Base-by-base conservation (phyloP, 2,329 filamentous ascomycete genomes). In the Fusarium euwallaceae region DNA sequence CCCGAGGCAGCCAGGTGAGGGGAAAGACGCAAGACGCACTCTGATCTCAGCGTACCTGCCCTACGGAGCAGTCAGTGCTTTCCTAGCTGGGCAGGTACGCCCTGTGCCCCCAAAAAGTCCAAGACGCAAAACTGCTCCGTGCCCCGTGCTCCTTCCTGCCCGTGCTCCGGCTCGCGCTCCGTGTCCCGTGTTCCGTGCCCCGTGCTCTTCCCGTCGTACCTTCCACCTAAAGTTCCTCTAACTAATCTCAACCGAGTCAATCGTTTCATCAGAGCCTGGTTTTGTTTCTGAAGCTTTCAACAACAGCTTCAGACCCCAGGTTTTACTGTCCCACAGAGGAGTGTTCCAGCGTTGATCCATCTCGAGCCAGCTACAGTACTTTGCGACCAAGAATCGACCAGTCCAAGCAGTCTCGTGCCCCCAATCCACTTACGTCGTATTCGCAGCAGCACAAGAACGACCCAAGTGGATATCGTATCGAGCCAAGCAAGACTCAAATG, bases 101-200 rank as follows among this genome's bases (percentile, higher is more conserved):
- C 68, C 56, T 72, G 73, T 53, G 65, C 72, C 37, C 61, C 55
- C 39, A 36, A 36, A 59, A 5, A 61, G 61, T 27, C 59, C 41
- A 53, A 36, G 36, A 37, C 14, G 24, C 48, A 48, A 53, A 62
- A 45, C 65, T 73, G 43, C 53, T 60, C 37, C 48, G 61, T 72
- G 72, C 72, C 55, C 24, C 24, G 24, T 24, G 72, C 72, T 72
- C 45, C 51, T 53, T 51, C 37, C 34, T 45, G 59, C 67, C 72
- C 72, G 69, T 74, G 51, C 56, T 60, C 72, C 72, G 71, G 72
- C 71, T 74, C 61, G 45, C 61, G 45, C 72, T 74, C 72, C 71
- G 71, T 72, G 51, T 24, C 61, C 29, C 29, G 29, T 32, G 29
- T 68, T 34, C 70, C 70, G 70, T 72, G 67, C 60, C 20, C 67